Evolutionary conservation across 2,329 filamentous ascomycete species (phyloP), one percentile per base, ranked within the genome.

Genomic region (Elsinoe arachidis): DNA sequence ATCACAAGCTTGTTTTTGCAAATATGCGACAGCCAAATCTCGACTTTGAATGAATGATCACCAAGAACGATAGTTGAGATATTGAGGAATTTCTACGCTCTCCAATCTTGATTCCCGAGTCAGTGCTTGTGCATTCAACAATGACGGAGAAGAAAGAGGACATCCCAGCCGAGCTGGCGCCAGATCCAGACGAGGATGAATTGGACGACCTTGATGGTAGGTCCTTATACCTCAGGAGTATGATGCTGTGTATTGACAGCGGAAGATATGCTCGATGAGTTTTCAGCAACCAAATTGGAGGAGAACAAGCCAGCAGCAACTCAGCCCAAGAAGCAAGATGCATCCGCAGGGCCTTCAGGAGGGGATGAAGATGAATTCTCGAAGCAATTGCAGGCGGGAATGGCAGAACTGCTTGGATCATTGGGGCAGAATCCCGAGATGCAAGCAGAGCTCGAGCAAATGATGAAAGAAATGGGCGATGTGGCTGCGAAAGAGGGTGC

Each of bases 181-280:
- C 90, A 17, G 92, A 96, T 66, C 92, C 91, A 5, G 92, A 97
- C 63, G 91, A 95, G 72, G 93, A 93, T 71, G 88, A 93, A 64
- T 76, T 93, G 17, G 88, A 96, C 67, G 93, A 97, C 67, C 77
- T 99, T 44, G 93, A 99, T 73, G 90, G 88, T 89, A 72, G 64
- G 75, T 66, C 53, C 23, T 5, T 52, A 56, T 12, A 4, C 33
- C 19, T 56, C 2, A 39, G 10, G 15, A 34, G 23, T 5, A 6
- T 15, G 11, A 35, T 39, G 14, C 12, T 39, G 4, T 9, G 6
- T 23, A 26, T 30, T 62, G 62, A 55, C 46, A n/a, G 21, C 14
- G 43, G 2, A 63, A 92, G 92, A 97, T 65, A 87, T 97, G 72
- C 84, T 99, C 23, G 90, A 96, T 68, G 88, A 96, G 62, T 99